These are phyloP conservation scores for Candida oleophila DNA, from an alignment of 805 yeast species.

Conservation along the genomic window DNA sequence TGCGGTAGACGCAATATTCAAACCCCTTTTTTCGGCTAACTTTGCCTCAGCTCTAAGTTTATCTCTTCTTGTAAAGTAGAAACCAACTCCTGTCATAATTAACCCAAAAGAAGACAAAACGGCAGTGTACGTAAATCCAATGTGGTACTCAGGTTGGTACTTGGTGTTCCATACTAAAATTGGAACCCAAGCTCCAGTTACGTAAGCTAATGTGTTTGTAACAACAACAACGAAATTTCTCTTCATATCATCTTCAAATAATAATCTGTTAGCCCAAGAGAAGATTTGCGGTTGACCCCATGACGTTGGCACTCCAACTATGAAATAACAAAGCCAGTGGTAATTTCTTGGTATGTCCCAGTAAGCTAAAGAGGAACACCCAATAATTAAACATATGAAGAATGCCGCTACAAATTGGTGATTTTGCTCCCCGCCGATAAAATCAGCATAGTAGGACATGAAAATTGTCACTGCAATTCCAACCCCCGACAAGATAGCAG, in stretches of 20 bases:
- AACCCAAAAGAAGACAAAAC: constrained; percentile 29
- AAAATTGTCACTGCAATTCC: constrained; percentile 24
- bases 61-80: constrained; percentile 25
- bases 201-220: constrained; percentile 40
- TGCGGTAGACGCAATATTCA: neutral
- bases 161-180: constrained; percentile 39
- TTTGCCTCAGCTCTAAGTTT: constrained; percentile 8
- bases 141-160: constrained; percentile 28
- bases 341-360: constrained; percentile 51
- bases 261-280: constrained; percentile 53
- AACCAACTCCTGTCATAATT: constrained; percentile 25
- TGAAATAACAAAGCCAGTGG: constrained; percentile 51
- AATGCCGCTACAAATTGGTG: constrained; percentile 34
- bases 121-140: constrained; percentile 37
- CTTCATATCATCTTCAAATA: constrained; percentile 44
- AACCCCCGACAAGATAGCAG: constrained; percentile 26
- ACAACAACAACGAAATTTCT: constrained; percentile 37
- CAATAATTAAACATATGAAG: constrained; percentile 40
- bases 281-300: constrained; percentile 59
- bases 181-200: constrained; percentile 39
- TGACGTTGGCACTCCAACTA: constrained; percentile 46
- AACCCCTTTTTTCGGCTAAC: neutral
- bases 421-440: constrained; percentile 32
- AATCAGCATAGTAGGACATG: constrained; percentile 30
- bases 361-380: constrained; percentile 41